Percentiles rank a stretch among this genome's conserved stretches.
Conservation (phyloP, 2,329 filamentous ascomycete genomes). For the Alternaria sp. region DNA sequence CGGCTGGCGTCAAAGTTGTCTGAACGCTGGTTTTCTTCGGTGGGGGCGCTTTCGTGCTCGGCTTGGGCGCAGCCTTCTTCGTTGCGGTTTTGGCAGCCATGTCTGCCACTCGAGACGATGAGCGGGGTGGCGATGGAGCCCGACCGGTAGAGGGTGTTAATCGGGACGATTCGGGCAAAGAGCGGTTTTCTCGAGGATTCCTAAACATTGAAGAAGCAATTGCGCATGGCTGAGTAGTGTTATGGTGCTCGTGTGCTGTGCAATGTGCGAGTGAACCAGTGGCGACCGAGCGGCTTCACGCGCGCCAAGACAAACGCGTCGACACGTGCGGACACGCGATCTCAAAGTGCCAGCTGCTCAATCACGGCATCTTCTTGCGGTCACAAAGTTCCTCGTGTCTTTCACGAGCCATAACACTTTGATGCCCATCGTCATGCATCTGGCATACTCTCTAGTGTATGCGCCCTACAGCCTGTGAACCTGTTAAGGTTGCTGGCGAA, state of each 20-base stretch:
- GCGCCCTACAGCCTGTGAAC: background rate
- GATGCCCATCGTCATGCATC: background rate
- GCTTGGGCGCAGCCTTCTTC: conserved; percentile 27
- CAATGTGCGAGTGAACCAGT: background rate
- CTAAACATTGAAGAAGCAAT: conserved; percentile 55
- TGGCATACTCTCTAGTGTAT: background rate
- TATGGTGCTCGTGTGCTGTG: background rate
- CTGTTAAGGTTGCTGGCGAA: background rate
- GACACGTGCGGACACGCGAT: conserved; percentile 5
- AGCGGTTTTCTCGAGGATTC: conserved; percentile 58
- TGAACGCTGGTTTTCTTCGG: conserved; percentile 37
- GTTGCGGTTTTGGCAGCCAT: conserved; percentile 34
- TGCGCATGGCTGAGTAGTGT: background rate
- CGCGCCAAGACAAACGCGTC: conserved; percentile 16
- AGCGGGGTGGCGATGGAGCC: conserved; percentile 58
- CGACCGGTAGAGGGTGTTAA: conserved; percentile 57
- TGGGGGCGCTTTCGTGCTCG: conserved; percentile 14
- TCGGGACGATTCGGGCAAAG: conserved; percentile 40
- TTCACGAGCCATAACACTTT: background rate
- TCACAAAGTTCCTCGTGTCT: background rate
- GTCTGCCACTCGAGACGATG: conserved; percentile 16
- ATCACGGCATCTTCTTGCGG: background rate
- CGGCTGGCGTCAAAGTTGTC: conserved; percentile 41
- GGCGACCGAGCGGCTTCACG: background rate
- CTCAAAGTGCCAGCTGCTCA: background rate